Evolutionary conservation across 495 filamentous ascomycete genomes (phyloP).

Genomic region (Evernia prunastri): DNA sequence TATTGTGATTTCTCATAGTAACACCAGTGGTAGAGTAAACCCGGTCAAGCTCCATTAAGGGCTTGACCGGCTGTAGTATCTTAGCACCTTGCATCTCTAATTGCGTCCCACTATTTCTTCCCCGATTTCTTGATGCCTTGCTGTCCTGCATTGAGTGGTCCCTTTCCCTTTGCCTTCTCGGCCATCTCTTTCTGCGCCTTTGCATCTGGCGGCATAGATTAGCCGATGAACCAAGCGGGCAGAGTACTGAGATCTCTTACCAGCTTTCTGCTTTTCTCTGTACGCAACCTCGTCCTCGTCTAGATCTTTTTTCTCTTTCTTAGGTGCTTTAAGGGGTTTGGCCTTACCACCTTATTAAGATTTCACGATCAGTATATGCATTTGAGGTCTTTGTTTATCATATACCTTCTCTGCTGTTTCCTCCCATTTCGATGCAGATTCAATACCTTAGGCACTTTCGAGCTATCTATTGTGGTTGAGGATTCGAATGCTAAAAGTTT

Average conservation of each 20-base stretch:
- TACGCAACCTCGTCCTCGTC: constrained; percentile 73
- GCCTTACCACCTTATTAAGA: constrained; percentile 63
- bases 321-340: constrained; percentile 75
- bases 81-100: neutral
- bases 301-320: constrained; percentile 68
- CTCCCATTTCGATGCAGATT: constrained; percentile 49
- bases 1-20: neutral
- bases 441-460: neutral
- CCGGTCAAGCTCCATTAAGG: neutral
- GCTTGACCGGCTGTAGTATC: neutral
- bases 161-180: constrained; percentile 54
- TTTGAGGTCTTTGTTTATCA: neutral
- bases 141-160: constrained; percentile 62
- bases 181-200: constrained; percentile 71
- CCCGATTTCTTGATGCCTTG: constrained; percentile 90
- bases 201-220: constrained; percentile 47
- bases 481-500: neutral
- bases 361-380: neutral
- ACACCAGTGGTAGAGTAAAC: neutral
- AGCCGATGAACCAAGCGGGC: neutral
- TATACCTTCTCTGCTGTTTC: constrained; percentile 60
- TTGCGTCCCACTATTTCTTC: constrained; percentile 58
- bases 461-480: neutral
- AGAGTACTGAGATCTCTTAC: constrained; percentile 39
- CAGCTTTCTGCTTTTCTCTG: constrained; percentile 65